Evolutionary conservation across 352 stramenopile species (phyloP).

Genomic region (Phytophthora meadii): DNA sequence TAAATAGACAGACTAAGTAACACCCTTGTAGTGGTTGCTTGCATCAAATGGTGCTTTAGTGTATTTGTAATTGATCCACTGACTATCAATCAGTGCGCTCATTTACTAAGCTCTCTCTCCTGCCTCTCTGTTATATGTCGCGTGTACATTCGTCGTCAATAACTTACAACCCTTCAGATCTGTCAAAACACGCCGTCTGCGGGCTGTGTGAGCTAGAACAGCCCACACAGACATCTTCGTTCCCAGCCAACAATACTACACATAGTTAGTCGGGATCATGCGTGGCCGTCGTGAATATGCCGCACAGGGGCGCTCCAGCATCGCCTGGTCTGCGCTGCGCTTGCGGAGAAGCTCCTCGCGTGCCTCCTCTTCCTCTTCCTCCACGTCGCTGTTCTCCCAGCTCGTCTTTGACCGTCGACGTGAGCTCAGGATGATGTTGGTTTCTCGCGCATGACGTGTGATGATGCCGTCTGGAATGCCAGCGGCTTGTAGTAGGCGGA

Average conservation of each 20-base stretch:
- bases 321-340: constrained; percentile 50
- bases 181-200: constrained; percentile 14
- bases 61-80: too few species aligned
- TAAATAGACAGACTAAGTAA: too few species aligned
- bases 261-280: constrained; percentile 79
- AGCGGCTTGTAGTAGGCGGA: constrained; percentile 58
- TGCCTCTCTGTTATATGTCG: constrained; percentile 4
- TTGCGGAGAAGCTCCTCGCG: constrained; percentile 34
- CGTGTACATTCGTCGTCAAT: constrained; percentile 36
- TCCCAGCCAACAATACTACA: constrained; percentile 21
- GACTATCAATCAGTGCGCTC: not conserved
- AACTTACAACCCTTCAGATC: constrained; percentile 28
- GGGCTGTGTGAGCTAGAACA: constrained; percentile 12
- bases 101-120: not conserved
- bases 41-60: too few species aligned
- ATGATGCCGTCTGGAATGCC: constrained; percentile 74
- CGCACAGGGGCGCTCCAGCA: constrained; percentile 54
- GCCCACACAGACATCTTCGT: not conserved
- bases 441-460: constrained; percentile 64
- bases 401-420: constrained; percentile 44
- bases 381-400: constrained; percentile 24
- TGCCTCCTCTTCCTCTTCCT: constrained; percentile 19
- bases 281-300: constrained; percentile 57
- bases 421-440: constrained; percentile 73
- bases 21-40: too few species aligned